Evolutionary conservation across 2,329 filamentous ascomycete genomes (phyloP).

Genomic region (Aspergillus tubingensis): DNA sequence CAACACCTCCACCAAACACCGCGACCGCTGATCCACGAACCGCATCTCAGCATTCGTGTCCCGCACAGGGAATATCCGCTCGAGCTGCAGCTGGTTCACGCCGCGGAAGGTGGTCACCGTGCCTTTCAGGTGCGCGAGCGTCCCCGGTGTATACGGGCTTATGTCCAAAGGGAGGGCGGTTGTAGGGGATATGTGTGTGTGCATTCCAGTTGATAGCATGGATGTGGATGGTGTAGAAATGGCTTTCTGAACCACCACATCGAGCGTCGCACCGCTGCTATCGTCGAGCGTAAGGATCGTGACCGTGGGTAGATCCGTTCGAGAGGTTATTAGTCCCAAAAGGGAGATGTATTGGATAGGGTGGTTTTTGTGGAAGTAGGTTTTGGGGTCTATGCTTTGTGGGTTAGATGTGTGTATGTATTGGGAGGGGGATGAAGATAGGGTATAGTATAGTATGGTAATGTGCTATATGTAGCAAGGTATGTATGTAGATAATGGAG

Average conservation of each 20-base stretch:
- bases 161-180: conserved; percentile 48
- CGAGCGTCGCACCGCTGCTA: conserved; percentile 60
- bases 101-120: conserved; percentile 55
- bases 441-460: not conserved
- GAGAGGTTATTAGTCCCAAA: conserved; percentile 67
- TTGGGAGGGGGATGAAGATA: not conserved
- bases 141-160: conserved; percentile 50
- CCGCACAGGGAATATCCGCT: conserved; percentile 52
- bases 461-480: not conserved
- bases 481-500: too few relatives aligned
- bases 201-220: too few relatives aligned
- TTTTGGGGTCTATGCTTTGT: conserved; percentile 49
- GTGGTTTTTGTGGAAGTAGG: conserved; percentile 70
- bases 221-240: not conserved
- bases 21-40: conserved; percentile 54
- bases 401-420: too few relatives aligned
- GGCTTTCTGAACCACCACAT: conserved; percentile 52
- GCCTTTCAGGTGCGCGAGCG: conserved; percentile 59
- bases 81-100: conserved; percentile 56
- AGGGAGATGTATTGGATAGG: conserved; percentile 75
- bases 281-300: conserved; percentile 61
- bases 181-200: conserved; percentile 22
- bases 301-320: conserved; percentile 56
- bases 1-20: conserved; percentile 54
- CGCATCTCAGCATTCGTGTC: conserved; percentile 58